phyloP scores from a whole-genome alignment of 2,329 filamentous ascomycete species.

The Seiridium cupressi region DNA sequence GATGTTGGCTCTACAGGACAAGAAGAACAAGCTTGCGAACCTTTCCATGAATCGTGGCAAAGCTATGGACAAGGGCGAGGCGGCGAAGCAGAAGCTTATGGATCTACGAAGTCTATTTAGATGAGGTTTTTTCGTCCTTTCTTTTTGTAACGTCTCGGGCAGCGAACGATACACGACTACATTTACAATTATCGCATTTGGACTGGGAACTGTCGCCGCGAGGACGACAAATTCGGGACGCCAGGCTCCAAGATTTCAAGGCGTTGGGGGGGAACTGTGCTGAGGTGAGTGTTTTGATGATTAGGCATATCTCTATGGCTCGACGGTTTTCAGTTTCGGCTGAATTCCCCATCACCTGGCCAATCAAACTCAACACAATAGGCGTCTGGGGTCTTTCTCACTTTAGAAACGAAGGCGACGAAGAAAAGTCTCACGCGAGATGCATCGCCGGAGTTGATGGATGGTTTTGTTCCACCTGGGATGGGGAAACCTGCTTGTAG shows the following conservation, averaged over 20 bases:
- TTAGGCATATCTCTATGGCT: too few relatives aligned
- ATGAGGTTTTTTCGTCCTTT: slow-evolving; percentile 20
- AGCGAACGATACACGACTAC: too few relatives aligned
- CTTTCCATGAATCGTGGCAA: slow-evolving; percentile 70
- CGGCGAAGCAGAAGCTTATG: slow-evolving; percentile 61
- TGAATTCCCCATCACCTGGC: too few relatives aligned
- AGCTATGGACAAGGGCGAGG: slow-evolving; percentile 52
- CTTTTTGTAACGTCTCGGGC: too few relatives aligned
- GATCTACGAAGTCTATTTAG: slow-evolving; percentile 60
- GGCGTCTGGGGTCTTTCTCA: neutral
- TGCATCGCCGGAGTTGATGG: neutral
- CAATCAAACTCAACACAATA: neutral
- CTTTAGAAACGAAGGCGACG: slow-evolving; percentile 1
- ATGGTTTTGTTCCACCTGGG: neutral
- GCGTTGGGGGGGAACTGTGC: too few relatives aligned
- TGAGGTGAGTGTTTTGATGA: too few relatives aligned
- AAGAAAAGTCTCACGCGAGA: slow-evolving; percentile 3
- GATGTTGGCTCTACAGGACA: slow-evolving; percentile 84
- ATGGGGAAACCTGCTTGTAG: neutral
- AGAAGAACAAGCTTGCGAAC: slow-evolving; percentile 89
- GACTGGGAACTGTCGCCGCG: too few relatives aligned
- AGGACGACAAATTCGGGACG: too few relatives aligned
- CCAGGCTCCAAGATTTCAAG: too few relatives aligned
- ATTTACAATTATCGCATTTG: too few relatives aligned
- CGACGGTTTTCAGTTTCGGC: too few relatives aligned